Percentiles rank a stretch among this genome's conserved stretches.
Conservation (phyloP, 805 yeast genomes). For the Sugiyamaella valdiviana region DNA sequence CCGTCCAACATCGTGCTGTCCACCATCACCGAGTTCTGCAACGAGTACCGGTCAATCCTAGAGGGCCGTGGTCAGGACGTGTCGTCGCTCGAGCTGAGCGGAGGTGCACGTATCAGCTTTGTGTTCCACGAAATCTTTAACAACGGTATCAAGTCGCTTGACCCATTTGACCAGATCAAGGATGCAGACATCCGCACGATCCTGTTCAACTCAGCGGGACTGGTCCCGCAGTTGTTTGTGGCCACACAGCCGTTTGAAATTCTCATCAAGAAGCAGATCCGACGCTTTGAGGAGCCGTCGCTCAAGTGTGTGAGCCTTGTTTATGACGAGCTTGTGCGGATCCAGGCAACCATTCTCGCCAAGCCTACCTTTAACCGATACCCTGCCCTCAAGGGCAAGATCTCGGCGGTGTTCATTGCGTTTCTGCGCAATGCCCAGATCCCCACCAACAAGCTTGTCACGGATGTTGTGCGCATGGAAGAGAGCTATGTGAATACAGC, state of each 20-base stretch:
- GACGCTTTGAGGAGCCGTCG: constrained; percentile 90
- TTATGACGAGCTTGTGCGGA: constrained; percentile 91
- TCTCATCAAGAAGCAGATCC: constrained; percentile 84
- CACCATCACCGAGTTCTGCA: constrained; percentile 89
- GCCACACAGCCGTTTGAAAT: constrained; percentile 97
- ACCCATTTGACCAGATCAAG: constrained; percentile 93
- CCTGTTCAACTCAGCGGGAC: constrained; percentile 93
- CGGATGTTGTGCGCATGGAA: constrained; percentile 77
- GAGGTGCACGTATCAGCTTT: constrained; percentile 96
- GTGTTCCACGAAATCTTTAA: constrained; percentile 96
- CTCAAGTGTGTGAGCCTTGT: constrained; percentile 83
- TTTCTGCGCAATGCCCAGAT: constrained; percentile 71
- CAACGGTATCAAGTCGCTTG: constrained; percentile 85
- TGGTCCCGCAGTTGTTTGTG: constrained; percentile 91
- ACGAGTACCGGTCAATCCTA: constrained; percentile 83
- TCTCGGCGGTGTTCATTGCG: constrained; percentile 72
- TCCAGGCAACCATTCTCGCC: constrained; percentile 74
- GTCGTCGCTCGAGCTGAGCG: constrained; percentile 83
- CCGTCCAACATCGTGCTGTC: constrained; percentile 86
- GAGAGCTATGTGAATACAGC: constrained; percentile 95
- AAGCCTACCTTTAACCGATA: constrained; percentile 81
- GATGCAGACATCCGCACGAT: constrained; percentile 95
- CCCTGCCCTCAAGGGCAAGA: constrained; percentile 86
- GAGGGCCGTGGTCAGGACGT: constrained; percentile 93
- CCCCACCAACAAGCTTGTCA: constrained; percentile 83